These are phyloP conservation scores for Penicillium paxilli DNA, from an alignment of 495 filamentous ascomycete genomes.

Conservation along the genomic window DNA sequence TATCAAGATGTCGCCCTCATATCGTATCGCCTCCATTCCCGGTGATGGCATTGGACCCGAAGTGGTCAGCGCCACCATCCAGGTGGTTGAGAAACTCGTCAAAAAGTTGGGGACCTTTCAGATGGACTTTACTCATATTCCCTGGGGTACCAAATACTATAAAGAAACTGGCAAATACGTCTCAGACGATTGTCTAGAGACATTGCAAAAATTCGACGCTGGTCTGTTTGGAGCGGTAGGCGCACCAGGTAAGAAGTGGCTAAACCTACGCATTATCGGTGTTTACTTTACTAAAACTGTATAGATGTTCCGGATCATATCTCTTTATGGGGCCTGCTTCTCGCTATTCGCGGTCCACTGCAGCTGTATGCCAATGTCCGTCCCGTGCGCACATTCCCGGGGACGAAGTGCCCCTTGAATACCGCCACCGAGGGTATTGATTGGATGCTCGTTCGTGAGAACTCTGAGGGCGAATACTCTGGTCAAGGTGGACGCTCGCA, in stretches of 20 bases:
- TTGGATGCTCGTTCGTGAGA: slow-evolving; percentile 53
- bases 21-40: slow-evolving; percentile 42
- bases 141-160: slow-evolving; percentile 42
- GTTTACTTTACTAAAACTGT: not conserved
- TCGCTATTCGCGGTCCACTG: slow-evolving; percentile 49
- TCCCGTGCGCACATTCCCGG: slow-evolving; percentile 44
- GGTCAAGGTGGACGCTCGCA: slow-evolving; percentile 50
- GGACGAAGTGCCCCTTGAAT: slow-evolving; percentile 42
- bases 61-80: slow-evolving; percentile 36
- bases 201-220: slow-evolving; percentile 40
- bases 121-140: slow-evolving; percentile 38
- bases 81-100: slow-evolving; percentile 35
- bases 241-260: slow-evolving; percentile 26
- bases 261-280: not conserved
- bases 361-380: slow-evolving; percentile 54
- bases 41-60: slow-evolving; percentile 46
- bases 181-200: slow-evolving; percentile 38
- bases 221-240: slow-evolving; percentile 51
- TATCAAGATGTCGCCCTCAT: slow-evolving; percentile 14
- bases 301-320: slow-evolving; percentile 52
- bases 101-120: slow-evolving; percentile 32
- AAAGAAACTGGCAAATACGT: slow-evolving; percentile 43
- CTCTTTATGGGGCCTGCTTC: slow-evolving; percentile 49
- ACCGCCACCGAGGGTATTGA: slow-evolving; percentile 38
- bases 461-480: slow-evolving; percentile 52